Conservation (phyloP, 73 alveolate genomes). For the Tetrahymena malaccensis region DNA sequence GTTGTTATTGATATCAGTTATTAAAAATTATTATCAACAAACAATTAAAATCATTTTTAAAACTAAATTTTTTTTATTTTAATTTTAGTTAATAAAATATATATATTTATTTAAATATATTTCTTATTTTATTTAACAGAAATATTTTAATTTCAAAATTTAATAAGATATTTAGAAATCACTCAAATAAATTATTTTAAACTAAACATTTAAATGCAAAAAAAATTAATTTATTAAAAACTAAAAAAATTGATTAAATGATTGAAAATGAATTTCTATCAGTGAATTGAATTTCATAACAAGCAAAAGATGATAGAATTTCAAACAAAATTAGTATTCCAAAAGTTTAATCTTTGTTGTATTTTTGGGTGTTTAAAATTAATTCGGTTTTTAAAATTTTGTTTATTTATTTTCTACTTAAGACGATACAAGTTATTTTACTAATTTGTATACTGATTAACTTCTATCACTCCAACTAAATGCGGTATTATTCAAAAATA, state of each 20-base stretch:
- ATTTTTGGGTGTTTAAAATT: background rate
- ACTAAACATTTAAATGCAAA: too few relatives aligned
- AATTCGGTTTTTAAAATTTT: background rate
- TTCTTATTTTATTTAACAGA: too few relatives aligned
- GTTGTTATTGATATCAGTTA: background rate
- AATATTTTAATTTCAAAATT: too few relatives aligned
- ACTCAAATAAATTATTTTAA: too few relatives aligned
- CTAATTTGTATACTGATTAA: background rate
- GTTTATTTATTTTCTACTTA: background rate
- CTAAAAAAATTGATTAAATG: too few relatives aligned
- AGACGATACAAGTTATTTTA: background rate
- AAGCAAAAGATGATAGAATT: background rate
- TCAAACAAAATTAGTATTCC: background rate
- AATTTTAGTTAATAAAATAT: too few relatives aligned
- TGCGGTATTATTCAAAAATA: background rate
- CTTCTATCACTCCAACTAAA: background rate
- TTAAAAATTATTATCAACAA: too few relatives aligned
- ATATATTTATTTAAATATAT: too few relatives aligned
- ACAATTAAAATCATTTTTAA: too few relatives aligned
- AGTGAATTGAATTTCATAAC: background rate
- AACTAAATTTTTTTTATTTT: too few relatives aligned
- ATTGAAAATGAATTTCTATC: background rate
- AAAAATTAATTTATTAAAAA: too few relatives aligned
- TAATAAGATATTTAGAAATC: too few relatives aligned
- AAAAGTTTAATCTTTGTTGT: background rate